Evolutionary conservation across 163 green algal species (phyloP).

Genomic region (Volvox carteri): DNA sequence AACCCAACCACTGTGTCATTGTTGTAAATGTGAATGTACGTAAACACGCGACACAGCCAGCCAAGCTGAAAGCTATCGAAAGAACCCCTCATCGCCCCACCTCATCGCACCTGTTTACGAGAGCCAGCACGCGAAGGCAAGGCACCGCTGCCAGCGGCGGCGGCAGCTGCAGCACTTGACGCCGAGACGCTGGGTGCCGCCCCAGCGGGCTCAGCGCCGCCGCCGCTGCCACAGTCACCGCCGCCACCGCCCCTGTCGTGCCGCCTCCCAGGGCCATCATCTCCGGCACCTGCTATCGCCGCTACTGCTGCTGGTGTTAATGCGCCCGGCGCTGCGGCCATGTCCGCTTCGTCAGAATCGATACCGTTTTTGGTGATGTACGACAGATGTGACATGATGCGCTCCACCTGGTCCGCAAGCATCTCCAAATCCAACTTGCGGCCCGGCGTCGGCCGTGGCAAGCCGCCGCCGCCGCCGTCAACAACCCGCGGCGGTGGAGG

Average conservation of each 20-base stretch:
- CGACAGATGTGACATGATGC: slow-evolving; percentile 31
- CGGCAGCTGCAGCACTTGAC: neutral
- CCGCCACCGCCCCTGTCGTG: neutral
- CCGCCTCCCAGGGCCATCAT: neutral
- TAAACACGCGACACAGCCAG: too few relatives aligned
- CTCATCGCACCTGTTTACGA: neutral
- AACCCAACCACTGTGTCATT: too few relatives aligned
- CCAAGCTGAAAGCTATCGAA: too few relatives aligned
- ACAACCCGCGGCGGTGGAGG: neutral
- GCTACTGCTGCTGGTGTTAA: neutral
- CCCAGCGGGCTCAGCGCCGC: neutral
- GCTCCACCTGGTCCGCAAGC: slow-evolving; percentile 29
- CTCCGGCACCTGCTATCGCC: neutral
- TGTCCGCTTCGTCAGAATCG: neutral
- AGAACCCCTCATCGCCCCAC: too few relatives aligned
- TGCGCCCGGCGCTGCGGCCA: neutral
- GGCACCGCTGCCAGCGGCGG: neutral
- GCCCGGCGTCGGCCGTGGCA: neutral
- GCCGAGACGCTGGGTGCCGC: too few relatives aligned
- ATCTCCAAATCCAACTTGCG: slow-evolving; percentile 33
- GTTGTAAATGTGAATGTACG: too few relatives aligned
- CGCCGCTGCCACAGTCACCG: neutral
- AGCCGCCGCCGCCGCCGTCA: neutral
- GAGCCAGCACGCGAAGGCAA: too few relatives aligned
- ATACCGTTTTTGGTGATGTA: neutral